Conservation (phyloP, 257 asterid species). For the Solanum paucissectum region DNA sequence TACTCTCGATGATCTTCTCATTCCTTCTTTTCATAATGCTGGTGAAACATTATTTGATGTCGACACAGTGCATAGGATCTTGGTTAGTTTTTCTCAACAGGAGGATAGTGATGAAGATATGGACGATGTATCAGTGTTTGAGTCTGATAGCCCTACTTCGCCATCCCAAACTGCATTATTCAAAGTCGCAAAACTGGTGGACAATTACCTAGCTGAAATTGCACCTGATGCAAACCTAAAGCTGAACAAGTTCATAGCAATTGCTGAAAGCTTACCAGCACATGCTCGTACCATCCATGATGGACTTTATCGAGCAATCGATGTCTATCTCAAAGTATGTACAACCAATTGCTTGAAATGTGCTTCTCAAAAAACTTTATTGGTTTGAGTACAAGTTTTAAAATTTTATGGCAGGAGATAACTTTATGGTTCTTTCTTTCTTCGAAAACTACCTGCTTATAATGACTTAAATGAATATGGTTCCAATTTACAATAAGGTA, state of each 20-base stretch:
- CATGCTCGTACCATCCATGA: slow-evolving; percentile 75
- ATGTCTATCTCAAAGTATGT: slow-evolving; percentile 84
- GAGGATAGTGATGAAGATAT: slow-evolving; percentile 76
- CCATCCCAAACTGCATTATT: slow-evolving; percentile 72
- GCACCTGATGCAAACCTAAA: slow-evolving; percentile 89
- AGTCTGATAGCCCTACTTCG: slow-evolving; percentile 52
- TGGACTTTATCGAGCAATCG: slow-evolving; percentile 83
- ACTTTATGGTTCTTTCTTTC: neutral
- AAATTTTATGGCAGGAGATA: neutral
- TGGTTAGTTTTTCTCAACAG: slow-evolving; percentile 71
- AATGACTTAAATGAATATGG: neutral
- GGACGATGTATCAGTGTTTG: slow-evolving; percentile 70
- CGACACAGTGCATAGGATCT: slow-evolving; percentile 68
- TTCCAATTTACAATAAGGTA: neutral
- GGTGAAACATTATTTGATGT: slow-evolving; percentile 86
- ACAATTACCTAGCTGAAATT: slow-evolving; percentile 75
- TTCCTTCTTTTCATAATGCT: slow-evolving; percentile 69
- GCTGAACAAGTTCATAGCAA: slow-evolving; percentile 61
- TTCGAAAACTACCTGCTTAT: neutral
- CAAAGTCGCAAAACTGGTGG: slow-evolving; percentile 79
- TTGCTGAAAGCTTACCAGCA: slow-evolving; percentile 71
- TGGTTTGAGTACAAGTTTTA: neutral
- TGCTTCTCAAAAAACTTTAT: neutral
- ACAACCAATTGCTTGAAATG: neutral
- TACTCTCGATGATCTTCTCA: slow-evolving; percentile 76